Evolutionary conservation across 768 basidiomycete genomes (phyloP).

Genomic region (Suillus bovinus): DNA sequence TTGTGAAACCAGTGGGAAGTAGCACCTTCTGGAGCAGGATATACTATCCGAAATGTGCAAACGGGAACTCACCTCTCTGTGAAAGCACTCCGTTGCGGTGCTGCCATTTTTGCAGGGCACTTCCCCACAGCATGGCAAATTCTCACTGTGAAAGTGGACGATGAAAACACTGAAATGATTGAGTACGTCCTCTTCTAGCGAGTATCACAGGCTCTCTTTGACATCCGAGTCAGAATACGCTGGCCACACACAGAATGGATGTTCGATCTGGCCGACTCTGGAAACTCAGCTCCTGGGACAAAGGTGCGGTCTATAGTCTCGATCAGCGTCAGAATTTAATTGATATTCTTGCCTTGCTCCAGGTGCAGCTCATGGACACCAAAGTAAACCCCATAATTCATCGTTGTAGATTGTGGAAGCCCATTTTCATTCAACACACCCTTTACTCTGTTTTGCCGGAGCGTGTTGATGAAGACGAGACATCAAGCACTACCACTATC

Average conservation of each 20-base stretch:
- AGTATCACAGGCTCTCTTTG: neutral
- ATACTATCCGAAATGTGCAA: conserved; percentile 32
- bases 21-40: conserved; percentile 28
- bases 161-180: conserved; percentile 29
- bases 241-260: conserved; percentile 30
- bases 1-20: conserved; percentile 27
- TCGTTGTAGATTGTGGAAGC: conserved; percentile 1
- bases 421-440: neutral
- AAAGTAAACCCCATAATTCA: neutral
- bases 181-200: conserved; percentile 17
- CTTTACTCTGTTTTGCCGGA: neutral
- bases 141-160: conserved; percentile 23
- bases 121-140: conserved; percentile 31
- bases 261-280: conserved; percentile 27
- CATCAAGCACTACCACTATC: neutral
- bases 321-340: neutral
- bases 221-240: conserved; percentile 20
- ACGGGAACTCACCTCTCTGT: conserved; percentile 32
- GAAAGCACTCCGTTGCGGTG: neutral
- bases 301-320: conserved; percentile 18
- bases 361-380: neutral
- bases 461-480: neutral
- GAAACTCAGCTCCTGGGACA: conserved; percentile 29
- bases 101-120: conserved; percentile 25
- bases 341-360: neutral